Evolutionary conservation across 2,329 filamentous ascomycete genomes (phyloP), one percentile per base, ranked within the genome.

Genomic region (Colletotrichum tofieldiae): DNA sequence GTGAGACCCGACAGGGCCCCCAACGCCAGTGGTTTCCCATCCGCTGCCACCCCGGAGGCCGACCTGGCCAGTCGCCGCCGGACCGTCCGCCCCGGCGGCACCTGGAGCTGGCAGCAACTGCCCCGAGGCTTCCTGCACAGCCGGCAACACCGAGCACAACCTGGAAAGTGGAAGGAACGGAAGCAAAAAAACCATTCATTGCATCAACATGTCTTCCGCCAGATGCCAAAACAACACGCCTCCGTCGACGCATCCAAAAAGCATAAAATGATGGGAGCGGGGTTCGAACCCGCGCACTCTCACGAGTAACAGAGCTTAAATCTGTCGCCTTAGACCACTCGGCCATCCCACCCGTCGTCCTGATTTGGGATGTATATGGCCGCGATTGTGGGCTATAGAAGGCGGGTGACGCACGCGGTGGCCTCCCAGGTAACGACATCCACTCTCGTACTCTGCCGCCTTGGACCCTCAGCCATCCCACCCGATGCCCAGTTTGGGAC

Each of bases 291-390:
- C 69, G 59, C 65, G 69, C 69, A 69, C 65, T 63, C 69, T 68
- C 58, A 58, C 69, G 69, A 68, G 65, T 68, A 72, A 64, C 69
- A 72, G 69, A 72, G 59, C 69, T 72, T 72, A 72, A 72, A 64
- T 72, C 69, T 72, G 69, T 60, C 69, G 69, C 69, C 69, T 69
- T 72, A 26, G 69, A 72, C 69, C 69, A 72, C 69, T 72, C 69
- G 69, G 69, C 69, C 69, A 72, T 72, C 59, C 69, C 69, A 72
- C 69, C 69, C 18, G 9, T 3, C 12, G 8, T 29, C 12, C 14
- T 52, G 45, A 20, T 54, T 59, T 69, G 43, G 61, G 67, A 26
- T 65, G 18, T 20, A 0, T n/a, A 16, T 1, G 8, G 0, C 0
- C 14, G 5, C 8, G 32, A 23, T n/a, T 51, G 60, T 26, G 41